These are phyloP conservation scores for Tetracladium marchalianum DNA, from an alignment of 495 filamentous ascomycete species.

Conservation along the genomic window DNA sequence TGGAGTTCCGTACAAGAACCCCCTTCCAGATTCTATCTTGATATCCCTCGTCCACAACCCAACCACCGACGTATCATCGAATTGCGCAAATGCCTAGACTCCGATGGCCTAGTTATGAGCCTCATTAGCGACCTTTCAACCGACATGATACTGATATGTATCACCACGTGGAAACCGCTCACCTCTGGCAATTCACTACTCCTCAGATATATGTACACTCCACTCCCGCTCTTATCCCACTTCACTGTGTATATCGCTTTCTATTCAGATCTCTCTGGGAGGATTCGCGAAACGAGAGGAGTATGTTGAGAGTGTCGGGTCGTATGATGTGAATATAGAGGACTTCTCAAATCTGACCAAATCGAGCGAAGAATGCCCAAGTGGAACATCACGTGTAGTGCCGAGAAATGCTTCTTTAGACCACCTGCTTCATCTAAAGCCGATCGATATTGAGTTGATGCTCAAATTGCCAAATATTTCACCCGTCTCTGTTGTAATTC, in stretches of 20 bases:
- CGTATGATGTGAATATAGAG: slow-evolving; percentile 15
- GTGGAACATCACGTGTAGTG: neutral
- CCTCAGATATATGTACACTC: slow-evolving; percentile 6
- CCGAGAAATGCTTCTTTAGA: slow-evolving; percentile 1
- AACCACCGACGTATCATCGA: slow-evolving; percentile 10
- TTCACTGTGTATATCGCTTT: neutral
- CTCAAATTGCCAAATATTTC: no score
- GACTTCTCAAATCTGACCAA: slow-evolving; percentile 3
- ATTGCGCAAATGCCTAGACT: neutral
- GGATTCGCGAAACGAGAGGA: slow-evolving; percentile 3
- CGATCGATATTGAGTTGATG: neutral
- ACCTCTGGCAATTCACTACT: slow-evolving; percentile 13
- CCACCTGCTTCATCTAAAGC: neutral
- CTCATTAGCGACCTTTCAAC: slow-evolving; percentile 8
- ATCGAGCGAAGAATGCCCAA: slow-evolving; percentile 3
- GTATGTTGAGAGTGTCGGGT: slow-evolving; percentile 10
- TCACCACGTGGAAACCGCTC: slow-evolving; percentile 19
- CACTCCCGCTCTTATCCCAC: slow-evolving; percentile 2
- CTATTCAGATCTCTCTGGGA: slow-evolving; percentile 2
- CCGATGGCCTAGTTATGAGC: slow-evolving; percentile 1
- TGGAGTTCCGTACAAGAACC: slow-evolving; percentile 9
- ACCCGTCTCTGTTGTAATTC: neutral
- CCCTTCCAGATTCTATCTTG: slow-evolving; percentile 5
- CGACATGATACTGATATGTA: slow-evolving; percentile 5
- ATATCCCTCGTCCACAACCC: slow-evolving; percentile 14